Evolutionary conservation across 2,329 filamentous ascomycete species (phyloP).

Genomic region (Fusarium austroafricanum): DNA sequence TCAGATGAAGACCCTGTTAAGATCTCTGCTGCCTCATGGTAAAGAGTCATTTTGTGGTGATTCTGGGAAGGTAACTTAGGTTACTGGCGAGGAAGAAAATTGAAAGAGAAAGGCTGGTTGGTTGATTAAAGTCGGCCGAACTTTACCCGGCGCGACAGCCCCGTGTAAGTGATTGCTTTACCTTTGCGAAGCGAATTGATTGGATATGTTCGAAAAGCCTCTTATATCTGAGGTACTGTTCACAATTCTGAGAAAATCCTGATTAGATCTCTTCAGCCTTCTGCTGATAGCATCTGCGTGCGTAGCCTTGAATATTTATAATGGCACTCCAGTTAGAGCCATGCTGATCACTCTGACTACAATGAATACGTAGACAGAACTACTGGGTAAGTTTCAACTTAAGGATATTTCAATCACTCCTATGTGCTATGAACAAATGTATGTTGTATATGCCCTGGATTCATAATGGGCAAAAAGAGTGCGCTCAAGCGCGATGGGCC

Average conservation of each 20-base stretch:
- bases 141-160: constrained; percentile 22
- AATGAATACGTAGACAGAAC: neutral
- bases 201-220: no score
- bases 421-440: neutral
- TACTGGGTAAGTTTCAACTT: neutral
- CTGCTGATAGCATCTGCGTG: no score
- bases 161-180: constrained; percentile 17
- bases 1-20: constrained; percentile 65
- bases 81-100: constrained; percentile 32
- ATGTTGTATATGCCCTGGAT: constrained; percentile 27
- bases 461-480: constrained; percentile 34
- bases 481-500: constrained; percentile 21
- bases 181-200: no score
- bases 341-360: neutral
- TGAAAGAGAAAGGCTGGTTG: constrained; percentile 1
- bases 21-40: constrained; percentile 87
- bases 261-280: no score
- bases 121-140: constrained; percentile 22
- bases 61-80: neutral
- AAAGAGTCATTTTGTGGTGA: constrained; percentile 80
- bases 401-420: neutral
- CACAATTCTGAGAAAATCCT: no score
- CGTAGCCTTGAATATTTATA: no score
- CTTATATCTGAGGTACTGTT: no score
- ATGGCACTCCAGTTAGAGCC: no score